Conservation (phyloP, 176 grass and related monocot species). For the Triticum dicoccoides region DNA sequence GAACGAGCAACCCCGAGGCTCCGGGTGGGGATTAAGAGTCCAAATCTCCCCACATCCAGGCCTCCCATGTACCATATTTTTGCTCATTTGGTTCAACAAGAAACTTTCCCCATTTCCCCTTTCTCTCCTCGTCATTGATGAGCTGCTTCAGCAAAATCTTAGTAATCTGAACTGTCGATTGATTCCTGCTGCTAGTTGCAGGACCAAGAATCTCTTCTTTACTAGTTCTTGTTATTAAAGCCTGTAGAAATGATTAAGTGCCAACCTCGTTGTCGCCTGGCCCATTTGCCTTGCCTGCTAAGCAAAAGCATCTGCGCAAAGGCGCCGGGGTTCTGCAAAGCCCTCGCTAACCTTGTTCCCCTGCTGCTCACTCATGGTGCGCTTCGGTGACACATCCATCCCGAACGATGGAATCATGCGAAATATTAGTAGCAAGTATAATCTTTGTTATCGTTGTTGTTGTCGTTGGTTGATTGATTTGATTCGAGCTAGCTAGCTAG, state of each 20-base stretch:
- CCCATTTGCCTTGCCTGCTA: slow-evolving; percentile 17
- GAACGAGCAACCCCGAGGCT: slow-evolving; percentile 28
- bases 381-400: slow-evolving; percentile 17
- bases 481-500: not conserved
- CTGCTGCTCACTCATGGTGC: not conserved
- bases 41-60: not conserved
- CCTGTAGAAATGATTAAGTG: not conserved
- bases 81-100: slow-evolving; percentile 47
- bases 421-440: not conserved
- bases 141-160: not conserved
- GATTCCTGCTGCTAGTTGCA: not conserved
- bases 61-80: slow-evolving; percentile 59
- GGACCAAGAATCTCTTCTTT: not conserved
- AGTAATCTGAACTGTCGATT: not conserved
- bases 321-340: not conserved
- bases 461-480: not conserved
- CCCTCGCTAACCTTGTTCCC: slow-evolving; percentile 23
- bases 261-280: not conserved
- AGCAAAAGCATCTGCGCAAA: slow-evolving; percentile 29
- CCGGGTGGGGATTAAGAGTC: not conserved
- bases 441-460: not conserved
- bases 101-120: slow-evolving; percentile 16
- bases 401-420: not conserved
- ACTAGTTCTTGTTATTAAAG: slow-evolving; percentile 14
- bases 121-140: not conserved